phyloP scores from a whole-genome alignment of 345 rosid species.

The Populus deltoides region DNA sequence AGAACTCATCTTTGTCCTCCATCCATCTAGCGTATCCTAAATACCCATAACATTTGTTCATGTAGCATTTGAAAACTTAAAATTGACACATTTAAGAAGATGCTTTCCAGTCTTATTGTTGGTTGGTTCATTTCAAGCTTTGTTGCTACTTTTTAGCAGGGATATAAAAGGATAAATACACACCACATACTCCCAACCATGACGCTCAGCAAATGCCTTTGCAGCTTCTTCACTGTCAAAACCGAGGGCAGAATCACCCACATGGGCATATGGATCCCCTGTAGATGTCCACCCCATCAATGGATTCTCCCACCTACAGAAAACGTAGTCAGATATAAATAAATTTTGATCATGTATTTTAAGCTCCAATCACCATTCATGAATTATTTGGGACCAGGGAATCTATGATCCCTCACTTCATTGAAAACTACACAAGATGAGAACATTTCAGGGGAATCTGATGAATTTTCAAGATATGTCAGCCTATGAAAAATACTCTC shows the following conservation, averaged over 20 bases:
- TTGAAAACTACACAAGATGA: neutral
- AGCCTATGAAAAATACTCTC: neutral
- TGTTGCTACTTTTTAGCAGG: too few species aligned
- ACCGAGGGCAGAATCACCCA: slow-evolving; percentile 76
- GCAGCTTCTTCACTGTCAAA: slow-evolving; percentile 86
- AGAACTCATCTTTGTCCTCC: neutral
- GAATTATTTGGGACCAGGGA: neutral
- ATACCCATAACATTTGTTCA: neutral
- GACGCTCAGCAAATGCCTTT: slow-evolving; percentile 76
- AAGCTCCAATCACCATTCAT: neutral
- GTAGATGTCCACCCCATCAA: slow-evolving; percentile 99
- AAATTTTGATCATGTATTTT: neutral
- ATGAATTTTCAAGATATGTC: neutral
- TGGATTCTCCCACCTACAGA: slow-evolving; percentile 94
- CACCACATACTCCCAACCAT: slow-evolving; percentile 90
- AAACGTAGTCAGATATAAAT: neutral
- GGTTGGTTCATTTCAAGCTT: too few species aligned
- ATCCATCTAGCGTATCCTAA: neutral
- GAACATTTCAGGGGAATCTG: neutral
- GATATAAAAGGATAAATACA: neutral
- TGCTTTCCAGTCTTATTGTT: too few species aligned
- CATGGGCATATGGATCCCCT: slow-evolving; percentile 98
- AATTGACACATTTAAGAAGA: neutral
- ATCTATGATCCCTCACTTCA: neutral
- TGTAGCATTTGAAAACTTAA: neutral